Evolutionary conservation across 495 filamentous ascomycete genomes (phyloP).

Genomic region (Talaromyces adpressus): DNA sequence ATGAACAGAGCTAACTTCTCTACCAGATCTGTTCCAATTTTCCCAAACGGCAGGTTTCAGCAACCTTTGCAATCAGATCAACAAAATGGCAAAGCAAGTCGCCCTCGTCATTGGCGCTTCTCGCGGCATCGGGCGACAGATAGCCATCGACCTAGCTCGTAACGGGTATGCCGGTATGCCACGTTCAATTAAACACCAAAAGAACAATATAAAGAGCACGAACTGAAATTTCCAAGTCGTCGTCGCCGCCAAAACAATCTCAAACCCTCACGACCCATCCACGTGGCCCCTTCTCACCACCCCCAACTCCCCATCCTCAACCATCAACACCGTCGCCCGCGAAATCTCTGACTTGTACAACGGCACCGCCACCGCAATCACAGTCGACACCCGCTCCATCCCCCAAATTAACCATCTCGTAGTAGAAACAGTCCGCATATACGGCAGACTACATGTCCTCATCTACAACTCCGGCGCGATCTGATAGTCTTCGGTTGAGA

Average conservation of each 20-base stretch:
- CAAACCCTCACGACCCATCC: slow-evolving; percentile 42
- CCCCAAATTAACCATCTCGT: slow-evolving; percentile 58
- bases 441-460: slow-evolving; percentile 61
- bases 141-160: slow-evolving; percentile 67
- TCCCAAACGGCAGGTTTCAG: background rate
- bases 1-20: background rate
- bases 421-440: slow-evolving; percentile 51
- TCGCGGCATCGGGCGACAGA: slow-evolving; percentile 70
- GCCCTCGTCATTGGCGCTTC: slow-evolving; percentile 70
- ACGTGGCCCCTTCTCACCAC: slow-evolving; percentile 66
- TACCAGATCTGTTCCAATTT: background rate
- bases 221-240: slow-evolving; percentile 48
- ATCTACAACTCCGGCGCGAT: slow-evolving; percentile 85
- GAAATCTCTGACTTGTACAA: slow-evolving; percentile 61
- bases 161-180: slow-evolving; percentile 59
- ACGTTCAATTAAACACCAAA: background rate
- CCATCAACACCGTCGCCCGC: slow-evolving; percentile 74
- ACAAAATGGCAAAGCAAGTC: slow-evolving; percentile 37
- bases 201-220: background rate
- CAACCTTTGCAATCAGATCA: too few relatives aligned
- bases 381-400: slow-evolving; percentile 62
- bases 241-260: slow-evolving; percentile 73
- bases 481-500: slow-evolving; percentile 72
- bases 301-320: slow-evolving; percentile 72
- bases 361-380: slow-evolving; percentile 56